Conservation (phyloP, 305 asterid species). For the Fraxinus floribunda region DNA sequence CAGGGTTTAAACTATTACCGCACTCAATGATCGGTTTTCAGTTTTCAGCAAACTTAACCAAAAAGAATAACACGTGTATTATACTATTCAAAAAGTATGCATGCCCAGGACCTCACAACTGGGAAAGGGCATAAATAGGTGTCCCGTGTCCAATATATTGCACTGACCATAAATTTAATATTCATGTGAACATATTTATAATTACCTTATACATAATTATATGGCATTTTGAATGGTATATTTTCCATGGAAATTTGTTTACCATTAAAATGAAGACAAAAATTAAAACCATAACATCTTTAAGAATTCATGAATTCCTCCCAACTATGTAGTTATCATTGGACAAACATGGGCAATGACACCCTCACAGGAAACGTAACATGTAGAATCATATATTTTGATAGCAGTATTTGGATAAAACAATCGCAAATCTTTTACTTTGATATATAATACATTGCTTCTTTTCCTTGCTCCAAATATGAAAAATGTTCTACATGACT, state of each 20-base stretch:
- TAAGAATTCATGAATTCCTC: not conserved
- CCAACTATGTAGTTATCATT: not conserved
- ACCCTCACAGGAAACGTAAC: not conserved
- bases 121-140: not conserved
- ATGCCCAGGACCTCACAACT: not conserved
- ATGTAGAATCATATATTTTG: not conserved
- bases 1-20: not conserved
- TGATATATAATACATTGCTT: not conserved
- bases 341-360: not conserved
- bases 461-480: slow-evolving; percentile 8
- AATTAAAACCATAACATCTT: not conserved
- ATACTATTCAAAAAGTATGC: not conserved
- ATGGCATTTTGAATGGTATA: not conserved
- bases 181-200: not conserved
- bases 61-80: not conserved
- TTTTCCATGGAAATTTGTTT: not conserved
- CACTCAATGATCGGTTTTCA: not conserved
- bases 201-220: not conserved
- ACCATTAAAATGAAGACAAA: not conserved
- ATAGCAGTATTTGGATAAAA: not conserved
- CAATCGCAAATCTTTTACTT: slow-evolving; percentile 9
- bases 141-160: not conserved
- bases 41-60: not conserved
- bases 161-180: not conserved
- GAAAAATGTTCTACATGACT: slow-evolving; percentile 14